Evolutionary conservation across 1,284 basidiomycete genomes (phyloP).

Genomic region (Kwoniella shivajii): DNA sequence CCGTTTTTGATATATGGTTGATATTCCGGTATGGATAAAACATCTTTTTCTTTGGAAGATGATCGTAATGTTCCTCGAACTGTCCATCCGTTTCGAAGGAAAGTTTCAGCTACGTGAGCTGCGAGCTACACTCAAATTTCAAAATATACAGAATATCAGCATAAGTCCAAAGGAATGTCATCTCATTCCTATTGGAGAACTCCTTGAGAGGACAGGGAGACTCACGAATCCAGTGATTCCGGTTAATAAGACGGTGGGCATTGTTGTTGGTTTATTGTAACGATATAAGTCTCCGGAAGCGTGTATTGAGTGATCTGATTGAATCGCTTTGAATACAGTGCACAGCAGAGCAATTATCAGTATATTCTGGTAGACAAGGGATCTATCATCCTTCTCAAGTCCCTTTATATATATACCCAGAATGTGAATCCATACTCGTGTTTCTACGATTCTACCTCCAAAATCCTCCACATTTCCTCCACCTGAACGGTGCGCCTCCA

Average conservation of each 20-base stretch:
- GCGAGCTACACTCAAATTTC: slow-evolving; percentile 16
- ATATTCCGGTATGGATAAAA: slow-evolving; percentile 33
- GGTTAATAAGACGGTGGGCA: slow-evolving; percentile 20
- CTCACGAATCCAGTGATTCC: slow-evolving; percentile 23
- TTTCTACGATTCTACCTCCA: no score
- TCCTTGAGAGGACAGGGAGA: background rate
- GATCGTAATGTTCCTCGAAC: slow-evolving; percentile 52
- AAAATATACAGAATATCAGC: background rate
- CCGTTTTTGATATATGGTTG: slow-evolving; percentile 24
- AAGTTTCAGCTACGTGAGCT: slow-evolving; percentile 29
- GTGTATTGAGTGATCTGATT: no score
- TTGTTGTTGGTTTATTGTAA: background rate
- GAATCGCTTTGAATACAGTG: no score
- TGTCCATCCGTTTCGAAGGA: slow-evolving; percentile 31
- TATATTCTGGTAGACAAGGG: no score
- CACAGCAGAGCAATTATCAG: no score
- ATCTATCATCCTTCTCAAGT: no score
- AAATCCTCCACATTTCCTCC: no score
- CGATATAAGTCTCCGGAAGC: no score
- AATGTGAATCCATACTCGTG: no score
- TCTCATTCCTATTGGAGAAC: no score
- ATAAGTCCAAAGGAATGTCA: background rate
- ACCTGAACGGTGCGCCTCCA: no score
- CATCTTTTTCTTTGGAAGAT: slow-evolving; percentile 39
- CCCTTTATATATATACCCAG: no score